phyloP scores from a whole-genome alignment of 2,329 filamentous ascomycete genomes.

The Colletotrichum musae region DNA sequence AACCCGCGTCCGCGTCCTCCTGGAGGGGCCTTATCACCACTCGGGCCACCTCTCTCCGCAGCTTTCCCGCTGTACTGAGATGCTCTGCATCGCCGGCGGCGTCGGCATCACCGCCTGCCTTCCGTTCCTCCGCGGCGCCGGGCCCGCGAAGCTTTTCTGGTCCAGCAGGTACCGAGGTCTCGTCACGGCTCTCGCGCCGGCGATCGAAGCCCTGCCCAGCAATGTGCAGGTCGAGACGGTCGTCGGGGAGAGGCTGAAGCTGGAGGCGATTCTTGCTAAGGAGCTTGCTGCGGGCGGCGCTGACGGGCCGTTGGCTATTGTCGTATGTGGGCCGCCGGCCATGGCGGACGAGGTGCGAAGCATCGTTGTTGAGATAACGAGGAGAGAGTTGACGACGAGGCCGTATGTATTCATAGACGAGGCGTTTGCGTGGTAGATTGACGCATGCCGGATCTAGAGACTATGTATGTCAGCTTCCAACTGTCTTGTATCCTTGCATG shows the following conservation, averaged over 20 bases:
- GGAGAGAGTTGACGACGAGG: slow-evolving; percentile 7
- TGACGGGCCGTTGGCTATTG: slow-evolving; percentile 24
- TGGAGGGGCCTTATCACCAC: slow-evolving; percentile 22
- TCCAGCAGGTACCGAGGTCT: slow-evolving; percentile 21
- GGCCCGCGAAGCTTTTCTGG: slow-evolving; percentile 3
- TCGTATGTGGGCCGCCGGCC: slow-evolving; percentile 41
- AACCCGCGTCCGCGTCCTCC: slow-evolving; percentile 5
- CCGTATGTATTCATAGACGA: slow-evolving; percentile 42
- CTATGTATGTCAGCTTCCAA: no score
- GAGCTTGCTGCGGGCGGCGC: slow-evolving; percentile 6
- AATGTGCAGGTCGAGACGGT: slow-evolving; percentile 30
- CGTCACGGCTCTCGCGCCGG: slow-evolving; percentile 9
- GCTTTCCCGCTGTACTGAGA: slow-evolving; percentile 20
- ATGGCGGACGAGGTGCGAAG: slow-evolving; percentile 42
- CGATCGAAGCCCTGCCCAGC: slow-evolving; percentile 13
- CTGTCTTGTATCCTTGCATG: no score
- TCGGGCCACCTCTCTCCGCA: slow-evolving; percentile 12
- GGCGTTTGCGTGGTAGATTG: slow-evolving; percentile 41
- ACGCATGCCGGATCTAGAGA: background rate
- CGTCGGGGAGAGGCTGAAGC: slow-evolving; percentile 25
- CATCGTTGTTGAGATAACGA: slow-evolving; percentile 32
- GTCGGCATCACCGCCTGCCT: slow-evolving; percentile 31
- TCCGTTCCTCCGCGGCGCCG: background rate
- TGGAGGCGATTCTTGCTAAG: slow-evolving; percentile 6
- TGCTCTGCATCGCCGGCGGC: slow-evolving; percentile 33